Base-by-base conservation (phyloP, 768 basidiomycete genomes). In the Russula compacta region DNA sequence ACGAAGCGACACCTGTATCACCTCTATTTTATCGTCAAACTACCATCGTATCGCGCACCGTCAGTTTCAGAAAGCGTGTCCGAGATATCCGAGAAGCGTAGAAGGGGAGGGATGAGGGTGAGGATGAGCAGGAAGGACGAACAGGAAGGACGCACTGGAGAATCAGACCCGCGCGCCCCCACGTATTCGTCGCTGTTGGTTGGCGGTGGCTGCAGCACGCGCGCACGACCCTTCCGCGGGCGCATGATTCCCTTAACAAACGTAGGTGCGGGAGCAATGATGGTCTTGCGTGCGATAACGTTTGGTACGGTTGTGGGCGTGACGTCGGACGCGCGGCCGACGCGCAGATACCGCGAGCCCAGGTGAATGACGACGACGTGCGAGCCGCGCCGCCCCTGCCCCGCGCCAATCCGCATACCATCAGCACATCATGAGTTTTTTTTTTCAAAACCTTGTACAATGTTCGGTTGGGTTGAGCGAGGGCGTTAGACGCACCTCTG, bases 281-380 rank as follows among this genome's bases (percentile, higher is more conserved):
- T 80, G 63, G 74, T 78, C 71, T 80, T 86, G 39, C 88, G 81
- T 12, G 89, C 89, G 65, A 91, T 83, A 11, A 90, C 86, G 68
- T 81, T 84, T 7, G 85, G 85, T 7, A 92, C 76, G 10, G 79
- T 69, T 8, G 81, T 63, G n/a, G 89, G 89, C 44, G 80, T 83
- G 24, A 90, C 85, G 66, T 91, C 89, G 14, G 84, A 87, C 3
- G 88, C 89, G 66, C 77, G 82, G 46, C 90, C 90, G 38, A 92
- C 83, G 48, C 87, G 83, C 32, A 89, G 72, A 67, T 73, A 83
- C 15, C 87, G 79, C 17, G 88, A 90, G 42, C 90, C 89, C 14
- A 84, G 87, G 67, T 92, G 90, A 51, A 92, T 82, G 12, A 92
- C 84, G 53, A 91, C 77, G 53, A 88, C 83, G 60, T 89, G 84